Base-by-base conservation (phyloP, 208 protist species). In the Phytomonas sp. region DNA sequence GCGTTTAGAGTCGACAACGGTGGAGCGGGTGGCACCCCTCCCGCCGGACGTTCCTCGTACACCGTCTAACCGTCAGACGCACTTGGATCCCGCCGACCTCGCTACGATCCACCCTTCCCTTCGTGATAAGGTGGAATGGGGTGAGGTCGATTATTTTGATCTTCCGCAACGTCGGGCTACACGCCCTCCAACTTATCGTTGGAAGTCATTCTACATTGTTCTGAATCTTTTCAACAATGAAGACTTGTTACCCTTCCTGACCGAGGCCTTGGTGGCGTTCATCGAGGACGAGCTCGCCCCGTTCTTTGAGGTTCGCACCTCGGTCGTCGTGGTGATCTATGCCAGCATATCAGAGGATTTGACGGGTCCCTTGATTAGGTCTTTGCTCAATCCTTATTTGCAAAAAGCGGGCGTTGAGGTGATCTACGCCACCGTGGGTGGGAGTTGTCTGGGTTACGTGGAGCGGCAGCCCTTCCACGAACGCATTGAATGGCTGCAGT, bases 401-500 rank as follows among this genome's bases (percentile, higher is more conserved):
- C 77, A 81, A 46, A 70, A 68, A 1, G 74, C 74, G 0, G 83
- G 83, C 5, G 76, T 90, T 13, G 63, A 65, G n/a, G 29, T 56
- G 8, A 80, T 91, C 30, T 91, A 77, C 72, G 72, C 80, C 23
- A 85, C 81, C 15, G 77, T 76, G 31, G 53, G 77, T 26, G 88
- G 88, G 13, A 28, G 71, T 15, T 92, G 88, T 60, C 64, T 81
- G 8, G 74, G 75, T 68, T 81, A 80, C 62, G 67, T 72, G 11
- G 68, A 78, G 53, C 74, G 81, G 17, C 80, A 83, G 46, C 46
- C 26, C 23, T 73, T 83, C 59, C 76, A 85, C 37, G 76, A 84
- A 61, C 83, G 88, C 62, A 94, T 92, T 62, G 84, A 89, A 73
- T 94, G 88, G 86, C 83, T 94, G 81, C 64, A 83, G 34, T 94